Percentiles rank a stretch among this genome's conserved stretches.
Evolutionary conservation across 2,329 filamentous ascomycete genomes (phyloP).

Genomic region (Fusarium irregulare): DNA sequence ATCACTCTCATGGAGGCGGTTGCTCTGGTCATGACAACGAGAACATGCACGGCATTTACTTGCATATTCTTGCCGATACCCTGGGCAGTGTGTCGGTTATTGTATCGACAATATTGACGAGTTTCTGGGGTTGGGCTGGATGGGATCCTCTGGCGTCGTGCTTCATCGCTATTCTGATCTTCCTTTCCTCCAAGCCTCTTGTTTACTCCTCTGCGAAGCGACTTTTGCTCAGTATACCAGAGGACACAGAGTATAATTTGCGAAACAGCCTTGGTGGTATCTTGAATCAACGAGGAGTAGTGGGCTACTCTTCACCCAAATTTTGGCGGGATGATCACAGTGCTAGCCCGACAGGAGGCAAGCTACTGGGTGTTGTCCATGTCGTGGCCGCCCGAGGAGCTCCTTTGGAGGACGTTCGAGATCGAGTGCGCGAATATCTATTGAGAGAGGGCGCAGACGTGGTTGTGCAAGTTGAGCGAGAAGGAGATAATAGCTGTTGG

Average conservation of each 20-base stretch:
- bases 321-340: constrained; percentile 89
- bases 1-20: constrained; percentile 52
- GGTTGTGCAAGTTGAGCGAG: constrained; percentile 87
- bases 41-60: constrained; percentile 97
- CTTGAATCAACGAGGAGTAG: constrained; percentile 83
- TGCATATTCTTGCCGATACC: constrained; percentile 94
- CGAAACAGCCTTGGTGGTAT: constrained; percentile 88
- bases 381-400: constrained; percentile 78
- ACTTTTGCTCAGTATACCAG: constrained; percentile 85
- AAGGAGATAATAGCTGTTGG: constrained; percentile 77
- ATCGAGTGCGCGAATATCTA: constrained; percentile 79
- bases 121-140: constrained; percentile 88
- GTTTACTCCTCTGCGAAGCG: constrained; percentile 86
- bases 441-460: constrained; percentile 79
- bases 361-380: constrained; percentile 85
- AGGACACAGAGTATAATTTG: constrained; percentile 86
- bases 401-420: constrained; percentile 84
- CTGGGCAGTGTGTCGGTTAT: constrained; percentile 96
- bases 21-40: constrained; percentile 80
- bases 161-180: constrained; percentile 91
- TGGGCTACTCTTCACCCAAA: constrained; percentile 85
- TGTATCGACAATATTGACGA: constrained; percentile 86
- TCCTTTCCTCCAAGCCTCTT: constrained; percentile 89
- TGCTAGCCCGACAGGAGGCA: constrained; percentile 57
- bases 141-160: constrained; percentile 96